Conservation (phyloP, 1,284 basidiomycete genomes). For the Melampsora abietis-canadensis region DNA sequence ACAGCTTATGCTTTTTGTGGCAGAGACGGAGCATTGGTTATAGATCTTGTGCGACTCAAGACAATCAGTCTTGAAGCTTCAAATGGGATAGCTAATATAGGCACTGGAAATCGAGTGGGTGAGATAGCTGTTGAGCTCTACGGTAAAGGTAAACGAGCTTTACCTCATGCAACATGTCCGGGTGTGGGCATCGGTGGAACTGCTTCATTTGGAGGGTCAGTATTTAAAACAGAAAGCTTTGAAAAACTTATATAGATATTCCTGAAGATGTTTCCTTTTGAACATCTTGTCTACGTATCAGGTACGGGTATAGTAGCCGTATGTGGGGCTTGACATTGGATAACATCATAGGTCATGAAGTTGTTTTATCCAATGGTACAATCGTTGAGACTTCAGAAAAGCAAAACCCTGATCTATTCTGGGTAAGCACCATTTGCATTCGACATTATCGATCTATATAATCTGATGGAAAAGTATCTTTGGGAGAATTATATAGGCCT, state of each 20-base stretch:
- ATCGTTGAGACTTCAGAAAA: constrained; percentile 46
- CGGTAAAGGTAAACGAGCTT: constrained; percentile 48
- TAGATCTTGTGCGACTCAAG: constrained; percentile 17
- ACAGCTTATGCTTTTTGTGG: constrained; percentile 25
- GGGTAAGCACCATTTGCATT: constrained; percentile 28
- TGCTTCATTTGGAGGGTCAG: constrained; percentile 49
- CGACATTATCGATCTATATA: no score
- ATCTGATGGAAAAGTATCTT: neutral
- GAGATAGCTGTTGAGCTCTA: constrained; percentile 53
- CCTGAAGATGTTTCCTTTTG: neutral
- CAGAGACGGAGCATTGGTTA: constrained; percentile 14
- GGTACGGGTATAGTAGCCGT: constrained; percentile 50
- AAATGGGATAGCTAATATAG: constrained; percentile 48
- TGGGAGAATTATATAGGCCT: neutral
- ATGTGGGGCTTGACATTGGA: constrained; percentile 53
- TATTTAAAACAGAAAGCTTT: neutral
- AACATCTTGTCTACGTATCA: constrained; percentile 18
- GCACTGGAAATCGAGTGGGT: constrained; percentile 52
- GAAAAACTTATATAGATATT: neutral
- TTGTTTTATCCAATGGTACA: constrained; percentile 53
- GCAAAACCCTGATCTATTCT: constrained; percentile 46
- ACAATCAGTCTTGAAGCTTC: constrained; percentile 1
- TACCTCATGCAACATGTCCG: constrained; percentile 53
- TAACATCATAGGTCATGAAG: constrained; percentile 50
- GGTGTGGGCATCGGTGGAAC: constrained; percentile 53